Percentiles rank a stretch among this genome's conserved stretches.
phyloP scores from a whole-genome alignment of 1,139 yeast species.

The Wickerhamomyces sp. region DNA sequence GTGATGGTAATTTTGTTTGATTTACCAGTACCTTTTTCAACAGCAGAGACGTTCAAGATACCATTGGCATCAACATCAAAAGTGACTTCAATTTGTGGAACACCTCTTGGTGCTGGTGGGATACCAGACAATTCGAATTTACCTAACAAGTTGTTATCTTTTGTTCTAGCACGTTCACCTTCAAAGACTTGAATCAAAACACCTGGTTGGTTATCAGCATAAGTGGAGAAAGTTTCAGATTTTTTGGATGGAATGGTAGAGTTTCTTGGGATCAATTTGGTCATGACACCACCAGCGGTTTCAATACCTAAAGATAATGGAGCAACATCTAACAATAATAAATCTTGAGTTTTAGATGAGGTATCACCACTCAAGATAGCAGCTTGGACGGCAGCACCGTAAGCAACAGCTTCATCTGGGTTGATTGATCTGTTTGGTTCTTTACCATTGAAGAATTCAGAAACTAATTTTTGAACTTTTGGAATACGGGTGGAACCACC shows the following conservation, averaged over 20 bases:
- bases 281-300: constrained; percentile 94
- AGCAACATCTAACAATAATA: constrained; percentile 78
- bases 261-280: constrained; percentile 88
- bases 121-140: constrained; percentile 89
- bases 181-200: constrained; percentile 89
- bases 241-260: constrained; percentile 81
- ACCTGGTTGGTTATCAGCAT: constrained; percentile 92
- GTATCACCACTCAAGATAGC: constrained; percentile 78
- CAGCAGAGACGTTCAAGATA: constrained; percentile 89
- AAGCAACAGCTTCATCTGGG: constrained; percentile 80
- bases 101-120: constrained; percentile 97
- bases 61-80: constrained; percentile 92
- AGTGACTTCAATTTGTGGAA: constrained; percentile 90
- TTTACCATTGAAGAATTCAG: constrained; percentile 87
- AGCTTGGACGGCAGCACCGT: constrained; percentile 80
- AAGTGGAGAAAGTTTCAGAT: constrained; percentile 86
- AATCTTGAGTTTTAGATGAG: constrained; percentile 69
- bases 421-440: constrained; percentile 83
- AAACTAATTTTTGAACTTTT: constrained; percentile 81
- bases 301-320: constrained; percentile 90
- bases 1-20: constrained; percentile 76
- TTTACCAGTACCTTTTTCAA: constrained; percentile 86
- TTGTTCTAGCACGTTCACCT: constrained; percentile 91
- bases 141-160: constrained; percentile 92
- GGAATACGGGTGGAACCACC: constrained; percentile 96